Evolutionary conservation across 176 grass and related monocot genomes (phyloP), one percentile per base, ranked within the genome.

Genomic region (Carex kokanica): DNA sequence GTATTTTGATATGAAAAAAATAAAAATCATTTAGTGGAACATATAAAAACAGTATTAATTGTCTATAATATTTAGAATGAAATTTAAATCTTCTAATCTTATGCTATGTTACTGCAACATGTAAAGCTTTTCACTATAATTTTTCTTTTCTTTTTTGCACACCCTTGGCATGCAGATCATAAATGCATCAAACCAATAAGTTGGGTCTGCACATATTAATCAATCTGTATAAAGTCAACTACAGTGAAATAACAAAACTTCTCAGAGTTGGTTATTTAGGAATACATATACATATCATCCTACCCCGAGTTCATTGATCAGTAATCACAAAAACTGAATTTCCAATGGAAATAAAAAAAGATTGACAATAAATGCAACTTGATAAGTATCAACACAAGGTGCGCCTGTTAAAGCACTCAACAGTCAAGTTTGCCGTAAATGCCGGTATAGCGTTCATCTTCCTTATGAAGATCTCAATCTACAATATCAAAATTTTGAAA

Each of bases 341-440:
- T 55, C 45, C 51, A 6, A 12, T 24, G 24, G 52, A 53, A 75
- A 47, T 54, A 40, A 53, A 25, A 55, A 29, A 27, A 6, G 45
- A 74, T 31, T 10, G 25, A 77, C 29, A 55, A 55, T 31, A 77
- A 47, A 75, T 75, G 53, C 47, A 75, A 75, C n/a, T 29, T 14
- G 43, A 75, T 53, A 23, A 53, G 32, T 27, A 58, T 88, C 81
- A 95, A 81, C 89, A 84, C 79, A 98, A 86, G 59, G 90, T 98
- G 74, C 92, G 90, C 82, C 92, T 98, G 83, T 98, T 98, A 73
- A 95, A 98, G 60, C 87, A 94, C 83, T 98, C 95, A 45, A 98
- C 89, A 34, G 95, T 98, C 80, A 98, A 78, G 86, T 98, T 95
- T 66, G 95, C 95, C 32, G 95, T 98, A 69, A 95, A 98, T 6